Percentiles rank a stretch among this genome's conserved stretches.
These are phyloP conservation scores for Boletus rufocinnamomeus DNA, from an alignment of 768 basidiomycete genomes.

Conservation along the genomic window DNA sequence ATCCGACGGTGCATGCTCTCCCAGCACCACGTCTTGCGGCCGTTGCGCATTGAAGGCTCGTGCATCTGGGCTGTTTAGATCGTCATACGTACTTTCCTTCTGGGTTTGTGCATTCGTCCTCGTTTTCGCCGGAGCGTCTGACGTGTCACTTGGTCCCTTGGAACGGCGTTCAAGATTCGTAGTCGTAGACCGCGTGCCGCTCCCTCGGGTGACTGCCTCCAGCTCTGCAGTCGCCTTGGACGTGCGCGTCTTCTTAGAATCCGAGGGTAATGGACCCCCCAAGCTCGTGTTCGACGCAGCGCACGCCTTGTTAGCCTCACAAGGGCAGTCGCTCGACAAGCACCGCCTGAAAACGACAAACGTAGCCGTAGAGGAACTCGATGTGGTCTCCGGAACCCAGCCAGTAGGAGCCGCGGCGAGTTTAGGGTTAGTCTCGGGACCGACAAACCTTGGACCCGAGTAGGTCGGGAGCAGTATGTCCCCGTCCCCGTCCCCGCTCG, in stretches of 20 bases:
- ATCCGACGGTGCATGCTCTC: neutral
- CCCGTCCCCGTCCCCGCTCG: neutral
- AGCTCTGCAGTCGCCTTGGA: neutral
- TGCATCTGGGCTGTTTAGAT: neutral
- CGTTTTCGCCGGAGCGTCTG: neutral
- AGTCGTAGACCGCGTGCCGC: neutral
- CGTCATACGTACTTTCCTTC: neutral
- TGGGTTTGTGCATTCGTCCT: neutral
- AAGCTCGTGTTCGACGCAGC: neutral
- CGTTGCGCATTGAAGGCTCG: neutral
- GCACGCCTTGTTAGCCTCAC: slow-evolving; percentile 8
- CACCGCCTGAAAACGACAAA: slow-evolving; percentile 16
- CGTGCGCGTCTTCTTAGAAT: neutral
- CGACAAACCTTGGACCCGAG: neutral
- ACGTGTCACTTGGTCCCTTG: neutral
- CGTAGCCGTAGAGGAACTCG: slow-evolving; percentile 2
- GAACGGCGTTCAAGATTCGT: neutral
- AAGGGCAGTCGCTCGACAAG: slow-evolving; percentile 16
- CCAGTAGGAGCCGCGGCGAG: neutral
- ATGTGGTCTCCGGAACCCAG: neutral
- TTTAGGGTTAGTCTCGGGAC: neutral
- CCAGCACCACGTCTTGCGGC: neutral
- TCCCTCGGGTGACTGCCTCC: neutral
- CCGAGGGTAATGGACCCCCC: neutral
- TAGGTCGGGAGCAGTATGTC: neutral